Base-by-base conservation (phyloP, 495 filamentous ascomycete genomes). In the Thozetella sp. region DNA sequence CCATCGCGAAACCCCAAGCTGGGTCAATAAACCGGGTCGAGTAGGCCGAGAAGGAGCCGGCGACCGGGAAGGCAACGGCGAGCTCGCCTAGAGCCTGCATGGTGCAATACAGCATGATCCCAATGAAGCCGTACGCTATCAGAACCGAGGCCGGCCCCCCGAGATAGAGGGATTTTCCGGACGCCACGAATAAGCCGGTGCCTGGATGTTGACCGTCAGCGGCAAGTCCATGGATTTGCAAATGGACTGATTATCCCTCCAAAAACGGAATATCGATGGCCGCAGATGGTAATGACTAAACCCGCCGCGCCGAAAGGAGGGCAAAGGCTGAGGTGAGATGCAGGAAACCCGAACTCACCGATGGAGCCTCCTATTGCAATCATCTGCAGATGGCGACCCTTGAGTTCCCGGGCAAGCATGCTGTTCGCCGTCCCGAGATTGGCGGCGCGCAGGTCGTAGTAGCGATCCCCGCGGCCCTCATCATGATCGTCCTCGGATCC, bases 1-100 rank as follows among this genome's bases (percentile, higher is more conserved):
- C 95, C 92, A 97, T 96, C 50, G 95, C 93, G 66, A 97, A 97
- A 0, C 95, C 95, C 94, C 93, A 97, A 2, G 94, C 92, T 12
- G 93, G 93, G 66, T 97, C 93, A 11, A 97, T 68, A 67, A 97
- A 98, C 23, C 94, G 85, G 34, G 92, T 97, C 19, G 93, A 96
- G 72, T 93, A 97, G 34, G 92, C 88, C 13, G 93, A 89, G 72
- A 98, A 98, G 22, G 93, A 96, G 56, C 94, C 94, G 45, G 94
- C 91, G 22, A 97, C 88, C 4, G 94, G 94, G 69, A 95, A 97
- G 23, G 91, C 65, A 61, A 97, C 94, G 25, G 93, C 92, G 77
- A 98, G 86, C 70, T 98, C 94, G 65, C 94, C 94, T 40, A 98
- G 80, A 2, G 93, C 92, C 58, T 97, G 93, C 15, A 96, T 88